Conservation (phyloP, 345 rosid species). For the Bruguiera gymnorhiza region DNA sequence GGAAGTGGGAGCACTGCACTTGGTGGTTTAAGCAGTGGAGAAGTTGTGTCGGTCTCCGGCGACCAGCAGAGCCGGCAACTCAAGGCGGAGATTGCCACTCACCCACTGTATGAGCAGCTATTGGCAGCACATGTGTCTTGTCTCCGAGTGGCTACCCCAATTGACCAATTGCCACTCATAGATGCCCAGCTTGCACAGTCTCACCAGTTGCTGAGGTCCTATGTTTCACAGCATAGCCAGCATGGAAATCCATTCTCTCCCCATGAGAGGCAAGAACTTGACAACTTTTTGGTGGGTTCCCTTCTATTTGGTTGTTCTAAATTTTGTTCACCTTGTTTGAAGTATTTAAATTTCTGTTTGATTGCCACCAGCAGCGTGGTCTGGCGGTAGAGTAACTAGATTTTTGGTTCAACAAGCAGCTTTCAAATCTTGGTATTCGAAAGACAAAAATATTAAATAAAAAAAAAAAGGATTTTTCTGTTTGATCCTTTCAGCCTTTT, state of each 20-base stretch:
- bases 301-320: not conserved
- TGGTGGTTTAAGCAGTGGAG: conserved; percentile 35
- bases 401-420: too few relatives aligned
- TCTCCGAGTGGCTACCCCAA: conserved; percentile 90
- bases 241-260: conserved; percentile 44
- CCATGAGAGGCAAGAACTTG: conserved; percentile 88
- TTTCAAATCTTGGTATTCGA: too few relatives aligned
- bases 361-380: too few relatives aligned
- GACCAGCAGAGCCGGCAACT: conserved; percentile 52
- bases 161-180: conserved; percentile 87
- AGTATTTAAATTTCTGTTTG: not conserved
- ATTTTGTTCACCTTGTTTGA: not conserved
- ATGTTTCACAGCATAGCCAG: conserved; percentile 49
- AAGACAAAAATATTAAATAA: too few relatives aligned
- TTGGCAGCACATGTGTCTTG: conserved; percentile 85
- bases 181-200: conserved; percentile 89
- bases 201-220: conserved; percentile 76
- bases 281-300: conserved; percentile 69
- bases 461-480: too few relatives aligned
- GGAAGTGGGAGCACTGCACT: conserved; percentile 29
- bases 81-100: conserved; percentile 80
- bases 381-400: too few relatives aligned
- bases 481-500: not conserved
- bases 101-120: conserved; percentile 85
- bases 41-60: conserved; percentile 40